phyloP scores from a whole-genome alignment of 306 rosid species.

The Sindora glabra region DNA sequence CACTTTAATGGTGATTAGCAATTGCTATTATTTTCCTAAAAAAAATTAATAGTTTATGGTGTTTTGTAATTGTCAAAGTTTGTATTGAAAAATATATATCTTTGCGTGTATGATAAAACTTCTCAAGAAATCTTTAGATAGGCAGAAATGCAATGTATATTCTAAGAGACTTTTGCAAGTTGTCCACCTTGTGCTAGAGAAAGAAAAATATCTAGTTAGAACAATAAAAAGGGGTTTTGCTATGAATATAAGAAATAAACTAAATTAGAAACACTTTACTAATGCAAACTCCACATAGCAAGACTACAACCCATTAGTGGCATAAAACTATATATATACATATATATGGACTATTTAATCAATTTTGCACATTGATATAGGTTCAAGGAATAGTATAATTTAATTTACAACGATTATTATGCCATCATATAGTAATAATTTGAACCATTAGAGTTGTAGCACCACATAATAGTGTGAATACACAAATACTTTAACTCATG shows the following conservation, averaged over 20 bases:
- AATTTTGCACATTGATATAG: not conserved
- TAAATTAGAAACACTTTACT: not conserved
- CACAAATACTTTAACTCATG: not conserved
- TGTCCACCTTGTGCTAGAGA: constrained; percentile 54
- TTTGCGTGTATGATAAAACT: not conserved
- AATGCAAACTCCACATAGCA: not conserved
- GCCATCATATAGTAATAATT: not conserved
- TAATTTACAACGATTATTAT: too few species aligned
- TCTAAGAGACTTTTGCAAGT: not conserved
- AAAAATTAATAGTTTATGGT: too few species aligned
- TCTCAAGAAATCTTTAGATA: not conserved
- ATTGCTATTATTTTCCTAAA: too few species aligned
- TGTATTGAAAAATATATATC: not conserved
- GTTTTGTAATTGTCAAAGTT: too few species aligned
- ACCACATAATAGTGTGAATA: too few species aligned
- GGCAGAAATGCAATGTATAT: not conserved
- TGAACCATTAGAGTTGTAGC: constrained; percentile 4
- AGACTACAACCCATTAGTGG: not conserved
- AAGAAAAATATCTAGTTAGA: constrained; percentile 2
- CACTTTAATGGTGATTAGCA: too few species aligned
- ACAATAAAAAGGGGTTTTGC: not conserved
- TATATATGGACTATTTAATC: not conserved
- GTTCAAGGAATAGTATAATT: not conserved
- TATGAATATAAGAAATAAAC: not conserved
- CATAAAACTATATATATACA: not conserved